Evolutionary conservation across 805 yeast genomes (phyloP).

Genomic region (Kuraishia borneana): DNA sequence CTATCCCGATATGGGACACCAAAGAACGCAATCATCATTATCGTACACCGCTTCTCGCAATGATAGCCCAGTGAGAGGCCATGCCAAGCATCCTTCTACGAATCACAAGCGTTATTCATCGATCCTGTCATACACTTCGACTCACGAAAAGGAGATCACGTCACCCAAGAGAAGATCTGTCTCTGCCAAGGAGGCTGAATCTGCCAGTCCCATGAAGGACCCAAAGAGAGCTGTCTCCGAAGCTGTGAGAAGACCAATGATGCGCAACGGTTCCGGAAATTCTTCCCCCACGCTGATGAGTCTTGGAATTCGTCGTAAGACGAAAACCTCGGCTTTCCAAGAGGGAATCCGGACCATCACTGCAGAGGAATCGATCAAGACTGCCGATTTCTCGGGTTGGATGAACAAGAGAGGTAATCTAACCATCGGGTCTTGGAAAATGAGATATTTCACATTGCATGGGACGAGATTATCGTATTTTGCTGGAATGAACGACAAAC

Average conservation of each 20-base stretch:
- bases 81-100: constrained; percentile 25
- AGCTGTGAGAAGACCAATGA: constrained; percentile 2
- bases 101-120: constrained; percentile 54
- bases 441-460: constrained; percentile 75
- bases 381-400: constrained; percentile 85
- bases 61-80: constrained; percentile 20
- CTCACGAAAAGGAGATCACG: constrained; percentile 6
- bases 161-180: constrained; percentile 35
- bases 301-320: constrained; percentile 29
- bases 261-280: neutral
- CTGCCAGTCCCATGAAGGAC: constrained; percentile 6
- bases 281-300: neutral
- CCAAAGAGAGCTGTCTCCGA: constrained; percentile 31
- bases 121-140: constrained; percentile 36
- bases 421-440: constrained; percentile 86
- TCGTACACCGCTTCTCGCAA: constrained; percentile 11
- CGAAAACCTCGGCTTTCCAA: constrained; percentile 66
- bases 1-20: constrained; percentile 28
- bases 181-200: constrained; percentile 30
- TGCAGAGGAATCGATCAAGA: constrained; percentile 67
- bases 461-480: constrained; percentile 91
- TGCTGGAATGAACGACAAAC: constrained; percentile 61
- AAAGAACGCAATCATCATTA: constrained; percentile 22
- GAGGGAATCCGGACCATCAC: constrained; percentile 77
- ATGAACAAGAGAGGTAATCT: constrained; percentile 87